Base-by-base conservation (phyloP, 1,139 yeast species). In the Protomyces macrosporus region DNA sequence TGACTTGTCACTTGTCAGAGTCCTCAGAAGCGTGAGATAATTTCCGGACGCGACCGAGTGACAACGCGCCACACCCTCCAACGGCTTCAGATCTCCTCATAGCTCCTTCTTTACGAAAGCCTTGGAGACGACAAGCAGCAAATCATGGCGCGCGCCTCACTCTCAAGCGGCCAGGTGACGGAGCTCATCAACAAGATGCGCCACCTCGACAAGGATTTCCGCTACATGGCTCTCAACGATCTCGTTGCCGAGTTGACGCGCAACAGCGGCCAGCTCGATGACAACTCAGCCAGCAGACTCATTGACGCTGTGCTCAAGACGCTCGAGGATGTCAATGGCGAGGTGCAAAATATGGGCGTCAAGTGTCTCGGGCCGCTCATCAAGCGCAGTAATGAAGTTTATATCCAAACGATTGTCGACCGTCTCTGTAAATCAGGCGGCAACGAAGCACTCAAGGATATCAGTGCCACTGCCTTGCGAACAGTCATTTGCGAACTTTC, bases 181-280 rank as follows among this genome's bases (percentile, higher is more conserved):
- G 36, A 32, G 6, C 37, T 50, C 37, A n/a, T 33, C 12, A 16
- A 9, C 9, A 50, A 34, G 16, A 50, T 50, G 53, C 7, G 23
- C n/a, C 53, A 56, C 48, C 67, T 86, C 33, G 97, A 90, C 71
- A 88, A 95, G 3, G 97, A 90, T 72, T 78, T 87, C 69, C 79
- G 96, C 71, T 89, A 85, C 75, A 90, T 90, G 97, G 95, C 93
- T 2, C 77, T 89, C 67, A 88, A 84, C 69, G 97, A 90, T 72
- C 79, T 89, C 70, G 83, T 82, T 70, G 82, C 81, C 70, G 77
- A 77, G 67, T 79, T 76, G 65, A 68, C 69, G 69, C 71, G 68
- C 69, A 76, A 59, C 45, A 69, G 70, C 6, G 69, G 71, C 51
- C 67, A 72, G 37, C 72, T 75, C 53, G 70, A 70, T 63, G 70